These are phyloP conservation scores for Fusarium mundagurra DNA, from an alignment of 2,329 filamentous ascomycete genomes.

Conservation along the genomic window DNA sequence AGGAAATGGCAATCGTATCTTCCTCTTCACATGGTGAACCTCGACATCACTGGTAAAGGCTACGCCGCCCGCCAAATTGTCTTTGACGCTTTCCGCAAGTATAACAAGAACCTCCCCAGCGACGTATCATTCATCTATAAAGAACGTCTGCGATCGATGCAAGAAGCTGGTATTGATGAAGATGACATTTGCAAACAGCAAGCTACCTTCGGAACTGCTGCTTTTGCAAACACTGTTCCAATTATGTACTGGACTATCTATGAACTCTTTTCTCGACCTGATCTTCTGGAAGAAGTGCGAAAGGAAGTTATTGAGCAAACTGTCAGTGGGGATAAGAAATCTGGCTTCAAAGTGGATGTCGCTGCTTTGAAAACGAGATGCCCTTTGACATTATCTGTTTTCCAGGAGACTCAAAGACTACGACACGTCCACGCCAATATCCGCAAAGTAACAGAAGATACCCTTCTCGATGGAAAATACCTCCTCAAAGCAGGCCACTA, in stretches of 20 bases:
- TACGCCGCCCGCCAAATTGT: slow-evolving; percentile 31
- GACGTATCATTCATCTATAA: slow-evolving; percentile 25
- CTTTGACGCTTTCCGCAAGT: slow-evolving; percentile 27
- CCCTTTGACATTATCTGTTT: slow-evolving; percentile 11
- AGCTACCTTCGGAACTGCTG: slow-evolving; percentile 23
- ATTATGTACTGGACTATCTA: slow-evolving; percentile 31
- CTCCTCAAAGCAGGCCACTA: slow-evolving; percentile 50
- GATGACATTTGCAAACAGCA: slow-evolving; percentile 30
- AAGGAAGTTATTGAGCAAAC: slow-evolving; percentile 5
- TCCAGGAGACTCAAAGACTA: slow-evolving; percentile 24
- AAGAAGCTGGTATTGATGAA: slow-evolving; percentile 22
- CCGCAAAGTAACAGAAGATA: slow-evolving; percentile 47
- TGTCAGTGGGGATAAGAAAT: not conserved
- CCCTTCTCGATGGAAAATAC: slow-evolving; percentile 46
- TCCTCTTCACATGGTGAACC: slow-evolving; percentile 4
- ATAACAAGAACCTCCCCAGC: slow-evolving; percentile 13
- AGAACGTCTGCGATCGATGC: slow-evolving; percentile 3
- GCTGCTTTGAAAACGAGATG: slow-evolving; percentile 27
- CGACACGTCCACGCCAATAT: slow-evolving; percentile 29
- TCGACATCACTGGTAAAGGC: slow-evolving; percentile 24
- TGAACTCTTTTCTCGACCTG: slow-evolving; percentile 24
- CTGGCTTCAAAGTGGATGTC: slow-evolving; percentile 16
- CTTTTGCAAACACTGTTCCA: slow-evolving; percentile 27
- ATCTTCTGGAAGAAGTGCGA: slow-evolving; percentile 21
- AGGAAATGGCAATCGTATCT: slow-evolving; percentile 35